A percentile compares a stretch with the other conserved stretches of the same genome.
Conservation (phyloP, 2,329 filamentous ascomycete species). For the Pestalotiopsis sp. region DNA sequence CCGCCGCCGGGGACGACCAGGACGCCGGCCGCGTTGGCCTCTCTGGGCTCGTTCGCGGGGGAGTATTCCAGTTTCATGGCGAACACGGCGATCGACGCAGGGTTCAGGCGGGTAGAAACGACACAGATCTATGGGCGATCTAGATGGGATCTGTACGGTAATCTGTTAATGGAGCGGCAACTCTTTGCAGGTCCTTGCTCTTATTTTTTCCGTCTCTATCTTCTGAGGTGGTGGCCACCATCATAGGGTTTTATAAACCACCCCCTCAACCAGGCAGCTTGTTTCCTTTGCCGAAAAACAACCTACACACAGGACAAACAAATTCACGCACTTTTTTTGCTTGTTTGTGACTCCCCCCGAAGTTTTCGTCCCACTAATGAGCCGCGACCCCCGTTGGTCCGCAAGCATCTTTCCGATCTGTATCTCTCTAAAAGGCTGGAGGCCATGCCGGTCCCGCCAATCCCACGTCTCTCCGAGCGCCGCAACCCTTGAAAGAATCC, state of each 20-base stretch:
- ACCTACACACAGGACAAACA: background rate
- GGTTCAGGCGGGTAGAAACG: background rate
- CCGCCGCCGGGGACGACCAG: slow-evolving; percentile 27
- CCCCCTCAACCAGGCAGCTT: background rate
- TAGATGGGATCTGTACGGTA: background rate
- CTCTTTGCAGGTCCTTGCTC: background rate
- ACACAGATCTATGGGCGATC: background rate
- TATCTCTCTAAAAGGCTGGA: background rate
- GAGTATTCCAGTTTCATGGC: background rate
- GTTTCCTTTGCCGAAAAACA: background rate
- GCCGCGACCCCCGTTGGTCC: background rate
- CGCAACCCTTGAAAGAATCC: background rate
- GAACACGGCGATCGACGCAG: background rate
- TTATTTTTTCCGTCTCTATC: background rate
- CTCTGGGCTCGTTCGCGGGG: background rate
- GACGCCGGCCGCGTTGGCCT: slow-evolving; percentile 16
- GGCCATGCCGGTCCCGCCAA: background rate
- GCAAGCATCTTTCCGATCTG: background rate
- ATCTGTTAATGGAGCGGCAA: background rate
- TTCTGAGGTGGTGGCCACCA: background rate
- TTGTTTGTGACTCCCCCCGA: background rate
- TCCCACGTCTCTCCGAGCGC: background rate
- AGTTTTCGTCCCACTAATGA: background rate
- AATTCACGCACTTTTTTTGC: background rate
- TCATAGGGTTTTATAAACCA: background rate